Evolutionary conservation across 805 yeast genomes (phyloP).

Genomic region (Wickerhamiella vanderwaltii): DNA sequence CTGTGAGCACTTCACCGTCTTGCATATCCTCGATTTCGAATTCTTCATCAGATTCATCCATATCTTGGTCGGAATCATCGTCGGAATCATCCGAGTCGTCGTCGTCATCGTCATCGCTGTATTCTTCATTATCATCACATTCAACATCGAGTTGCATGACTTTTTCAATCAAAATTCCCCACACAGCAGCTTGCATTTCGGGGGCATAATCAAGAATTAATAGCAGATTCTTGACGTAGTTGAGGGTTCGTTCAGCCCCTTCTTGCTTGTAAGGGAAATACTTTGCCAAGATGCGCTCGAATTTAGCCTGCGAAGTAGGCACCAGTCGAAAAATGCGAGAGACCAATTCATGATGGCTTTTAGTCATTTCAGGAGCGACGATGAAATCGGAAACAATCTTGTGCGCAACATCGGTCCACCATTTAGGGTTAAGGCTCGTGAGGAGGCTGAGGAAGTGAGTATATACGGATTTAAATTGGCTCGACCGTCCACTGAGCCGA

Average conservation of each 20-base stretch:
- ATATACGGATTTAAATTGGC: slow-evolving; percentile 40
- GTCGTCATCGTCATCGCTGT: slow-evolving; percentile 37
- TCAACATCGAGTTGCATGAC: slow-evolving; percentile 85
- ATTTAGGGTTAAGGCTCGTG: slow-evolving; percentile 76
- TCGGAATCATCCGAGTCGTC: slow-evolving; percentile 27
- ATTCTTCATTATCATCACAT: slow-evolving; percentile 66
- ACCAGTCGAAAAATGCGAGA: slow-evolving; percentile 52
- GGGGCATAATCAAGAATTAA: slow-evolving; percentile 53
- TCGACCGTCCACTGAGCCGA: slow-evolving; percentile 44
- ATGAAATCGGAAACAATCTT: slow-evolving; percentile 54
- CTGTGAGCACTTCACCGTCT: slow-evolving; percentile 27
- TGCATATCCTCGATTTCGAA: slow-evolving; percentile 24
- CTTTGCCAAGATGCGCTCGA: slow-evolving; percentile 45
- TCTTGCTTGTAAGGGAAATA: slow-evolving; percentile 75
- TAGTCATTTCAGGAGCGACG: slow-evolving; percentile 21
- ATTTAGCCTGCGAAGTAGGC: slow-evolving; percentile 65
- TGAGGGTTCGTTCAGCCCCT: slow-evolving; percentile 29
- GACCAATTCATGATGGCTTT: slow-evolving; percentile 54
- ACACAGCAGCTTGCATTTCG: slow-evolving; percentile 59
- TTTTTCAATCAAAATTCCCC: slow-evolving; percentile 72
- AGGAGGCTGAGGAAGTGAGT: slow-evolving; percentile 63
- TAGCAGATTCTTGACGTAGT: slow-evolving; percentile 55
- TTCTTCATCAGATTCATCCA: slow-evolving; percentile 28
- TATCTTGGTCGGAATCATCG: slow-evolving; percentile 25
- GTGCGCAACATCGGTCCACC: slow-evolving; percentile 74